Evolutionary conservation across 495 filamentous ascomycete species (phyloP), one percentile per base, ranked within the genome.

Genomic region (Daldinia decipiens): DNA sequence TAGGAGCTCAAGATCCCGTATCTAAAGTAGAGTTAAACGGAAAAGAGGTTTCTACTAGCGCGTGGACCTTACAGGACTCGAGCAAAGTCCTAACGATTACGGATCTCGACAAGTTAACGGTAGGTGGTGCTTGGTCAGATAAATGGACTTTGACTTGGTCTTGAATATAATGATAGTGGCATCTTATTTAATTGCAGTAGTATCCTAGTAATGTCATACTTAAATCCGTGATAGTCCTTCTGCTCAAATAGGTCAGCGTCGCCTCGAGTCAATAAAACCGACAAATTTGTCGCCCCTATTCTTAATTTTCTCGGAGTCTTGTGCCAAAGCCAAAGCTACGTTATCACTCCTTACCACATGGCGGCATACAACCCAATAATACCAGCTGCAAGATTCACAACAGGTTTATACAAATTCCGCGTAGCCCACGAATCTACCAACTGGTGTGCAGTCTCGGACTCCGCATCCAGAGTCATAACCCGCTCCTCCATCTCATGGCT

Each of bases 91-190:
- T 91, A 66, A 79, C 68, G 64, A 77, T 91, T 9, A 78, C 80
- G 8, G 83, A 82, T 5, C 77, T 91, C 68, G 77, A 84, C 29
- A 75, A 80, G 29, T 39, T 84, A 53, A 90, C 87, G 0, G 58
- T 45, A 0, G 71, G 72, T 4, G 89, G 89, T 13, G 90, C 90
- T 26, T 92, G 86, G 82, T 78, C 53, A 12, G 66, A 69, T 36
- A 78, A 86, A 71, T 92, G 88, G 89, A 80, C 82, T 27, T 73
- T 92, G 65, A 84, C 75, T 43, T 92, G 88, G 89, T 84, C 72
- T 47, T 77, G 19, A 47, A 21, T 24, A 24, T 47, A 54, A 73
- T 62, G 38, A 36, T 15, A 21, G 40, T 3, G 29, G 24, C 26
- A 38, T 13, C 4, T n/a, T 29, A 40, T 34, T 21, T 62, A 57